phyloP scores from a whole-genome alignment of 176 grass and related monocot genomes.

The Thinopyrum elongatum region DNA sequence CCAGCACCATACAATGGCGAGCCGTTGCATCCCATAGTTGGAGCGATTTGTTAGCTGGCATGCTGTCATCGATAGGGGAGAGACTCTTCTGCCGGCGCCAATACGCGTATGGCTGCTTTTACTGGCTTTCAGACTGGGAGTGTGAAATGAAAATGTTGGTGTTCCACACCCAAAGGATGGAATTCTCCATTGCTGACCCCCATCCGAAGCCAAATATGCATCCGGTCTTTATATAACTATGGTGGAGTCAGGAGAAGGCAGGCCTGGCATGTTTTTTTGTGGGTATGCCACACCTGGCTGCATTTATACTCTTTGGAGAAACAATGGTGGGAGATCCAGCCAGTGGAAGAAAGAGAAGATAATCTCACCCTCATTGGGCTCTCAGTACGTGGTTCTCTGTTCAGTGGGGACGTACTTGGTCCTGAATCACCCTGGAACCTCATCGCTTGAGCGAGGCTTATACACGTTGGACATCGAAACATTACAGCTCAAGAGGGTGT shows the following conservation, averaged over 20 bases:
- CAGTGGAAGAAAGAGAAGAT: not conserved
- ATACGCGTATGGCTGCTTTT: not conserved
- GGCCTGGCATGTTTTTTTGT: not conserved
- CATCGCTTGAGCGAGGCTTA: too few relatives aligned
- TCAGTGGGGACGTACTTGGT: not conserved
- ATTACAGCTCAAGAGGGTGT: not conserved
- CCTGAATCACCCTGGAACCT: not conserved
- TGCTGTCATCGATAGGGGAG: not conserved
- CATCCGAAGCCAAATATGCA: not conserved
- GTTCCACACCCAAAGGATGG: not conserved
- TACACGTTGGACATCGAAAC: not conserved
- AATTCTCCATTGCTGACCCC: not conserved
- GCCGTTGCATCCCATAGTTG: not conserved
- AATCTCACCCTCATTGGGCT: not conserved
- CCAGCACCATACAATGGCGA: not conserved
- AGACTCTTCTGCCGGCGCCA: not conserved
- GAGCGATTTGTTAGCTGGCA: not conserved
- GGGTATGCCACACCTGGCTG: accelerated
- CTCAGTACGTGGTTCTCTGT: not conserved
- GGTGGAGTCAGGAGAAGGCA: not conserved
- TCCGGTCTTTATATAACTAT: not conserved
- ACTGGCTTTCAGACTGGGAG: not conserved
- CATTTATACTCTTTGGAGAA: not conserved
- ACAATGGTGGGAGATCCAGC: not conserved
- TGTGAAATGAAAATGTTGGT: not conserved